Evolutionary conservation across 2,329 filamentous ascomycete genomes (phyloP).

Genomic region (Harringtonia lauricola): DNA sequence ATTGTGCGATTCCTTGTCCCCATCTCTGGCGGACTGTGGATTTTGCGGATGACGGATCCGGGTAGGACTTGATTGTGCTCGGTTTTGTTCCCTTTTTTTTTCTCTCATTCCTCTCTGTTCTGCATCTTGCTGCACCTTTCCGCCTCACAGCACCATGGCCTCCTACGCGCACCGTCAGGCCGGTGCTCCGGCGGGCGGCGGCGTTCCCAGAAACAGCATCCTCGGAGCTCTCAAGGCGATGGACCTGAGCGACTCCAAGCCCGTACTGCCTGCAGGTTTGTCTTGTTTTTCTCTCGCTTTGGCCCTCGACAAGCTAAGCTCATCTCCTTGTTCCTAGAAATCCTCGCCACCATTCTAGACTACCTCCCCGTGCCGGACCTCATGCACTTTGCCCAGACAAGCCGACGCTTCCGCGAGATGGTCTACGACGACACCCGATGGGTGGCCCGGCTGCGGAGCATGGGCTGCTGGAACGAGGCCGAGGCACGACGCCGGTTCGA

Average conservation of each 20-base stretch:
- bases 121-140: neutral
- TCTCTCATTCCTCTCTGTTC: neutral
- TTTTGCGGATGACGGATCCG: neutral
- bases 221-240: constrained; percentile 70
- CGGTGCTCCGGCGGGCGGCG: constrained; percentile 26
- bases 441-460: constrained; percentile 74
- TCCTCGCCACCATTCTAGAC: constrained; percentile 78
- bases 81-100: neutral
- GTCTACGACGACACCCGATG: constrained; percentile 96
- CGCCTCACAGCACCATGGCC: neutral
- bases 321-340: constrained; percentile 44
- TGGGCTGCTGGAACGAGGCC: constrained; percentile 85
- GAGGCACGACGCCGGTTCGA: constrained; percentile 78
- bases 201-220: constrained; percentile 33
- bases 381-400: constrained; percentile 73
- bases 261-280: constrained; percentile 71
- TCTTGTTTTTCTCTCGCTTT: neutral
- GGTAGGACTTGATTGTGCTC: no score
- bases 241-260: constrained; percentile 67
- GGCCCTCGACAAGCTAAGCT: no score
- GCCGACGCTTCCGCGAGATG: constrained; percentile 87
- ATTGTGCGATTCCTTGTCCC: no score
- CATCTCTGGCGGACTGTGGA: neutral
- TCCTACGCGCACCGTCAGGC: constrained; percentile 17
- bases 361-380: constrained; percentile 80